Evolutionary conservation across 371 early-diverging fungal species (phyloP), one percentile per base, ranked within the genome.

Genomic region (Chytridium lagenaria): DNA sequence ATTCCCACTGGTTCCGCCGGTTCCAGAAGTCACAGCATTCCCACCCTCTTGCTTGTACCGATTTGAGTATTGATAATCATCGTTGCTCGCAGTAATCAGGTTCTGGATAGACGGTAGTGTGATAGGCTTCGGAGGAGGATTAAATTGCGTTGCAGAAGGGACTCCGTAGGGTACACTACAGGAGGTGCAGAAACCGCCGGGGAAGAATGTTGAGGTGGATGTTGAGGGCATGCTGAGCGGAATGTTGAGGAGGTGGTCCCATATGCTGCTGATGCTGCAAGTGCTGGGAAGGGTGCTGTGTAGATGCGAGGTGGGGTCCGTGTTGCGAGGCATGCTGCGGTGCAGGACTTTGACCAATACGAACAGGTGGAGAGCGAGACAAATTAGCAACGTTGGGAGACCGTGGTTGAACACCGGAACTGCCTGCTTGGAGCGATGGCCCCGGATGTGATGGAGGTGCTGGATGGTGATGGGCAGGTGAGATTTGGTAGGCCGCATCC

Each of bases 71-170:
- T 31, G 61, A 7, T 7, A 61, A 12, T 61, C 61, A 61, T 61
- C 61, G 36, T 37, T 61, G 36, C 19, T 34, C 3, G 61, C 30
- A 10, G 36, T 64, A 33, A 74, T 69, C n/a, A 74, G 51, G 51
- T 74, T 74, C 26, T 69, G 74, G 23, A 74, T 74, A 7, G 74
- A 74, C 51, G 74, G 74, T 31, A 74, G 50, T 2, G 69, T 69
- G 34, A 67, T 66, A 15, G 63, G 33, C 40, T 65, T 40, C 23
- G 26, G 26, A 5, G n/a, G 15, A 57, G n/a, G n/a, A n/a, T n/a
- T n/a, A n/a, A n/a, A n/a, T n/a, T n/a, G n/a, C n/a, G n/a, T n/a
- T n/a, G n/a, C n/a, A n/a, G n/a, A n/a, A n/a, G n/a, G n/a, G n/a
- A n/a, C n/a, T n/a, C n/a, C 28, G 23, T 61, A 19, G 26, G 36